Evolutionary conservation across 2,329 filamentous ascomycete species (phyloP), one percentile per base, ranked within the genome.

Genomic region (Xylaria sp.): DNA sequence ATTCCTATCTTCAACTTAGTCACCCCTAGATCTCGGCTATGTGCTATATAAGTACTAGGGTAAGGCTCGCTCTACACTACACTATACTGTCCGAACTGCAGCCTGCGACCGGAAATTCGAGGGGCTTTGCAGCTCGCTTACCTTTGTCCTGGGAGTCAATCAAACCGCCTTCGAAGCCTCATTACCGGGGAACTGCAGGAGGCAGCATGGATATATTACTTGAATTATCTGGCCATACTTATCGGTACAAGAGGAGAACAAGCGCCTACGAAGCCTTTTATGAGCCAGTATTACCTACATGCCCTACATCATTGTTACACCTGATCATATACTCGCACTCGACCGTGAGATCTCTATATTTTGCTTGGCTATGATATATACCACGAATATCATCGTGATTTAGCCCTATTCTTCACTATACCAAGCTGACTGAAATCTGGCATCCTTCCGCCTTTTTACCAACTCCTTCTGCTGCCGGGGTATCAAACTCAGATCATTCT

Each of bases 41-140:
- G 25, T 25, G 9, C 18, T 57, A 32, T 32, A 50, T 54, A 10
- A 10, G n/a, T 40, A 21, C 40, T 21, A 21, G 37, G 51, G n/a
- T 9, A 63, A 29, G 65, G 65, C 35, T 47, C 40, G 61, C 51
- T 54, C 42, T 50, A 58, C 10, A 10, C 10, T 35, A 10, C 10
- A 10, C 10, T 35, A 35, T 35, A 35, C 18, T 54, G 10, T 62
- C 68, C 60, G 48, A 63, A 60, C 55, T 58, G 51, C n/a, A 32
- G 58, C 57, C 60, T 44, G 57, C 35, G 62, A 47, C 40, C 59
- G 65, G 66, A 65, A 60, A 70, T 70, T 66, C 54, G 42, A 70
- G 69, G 65, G 66, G 62, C 47, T 44, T 27, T 55, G 48, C 51
- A 69, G 63, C 60, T 69, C 67, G 61, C 58, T 68, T 70, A 60